A percentile compares a stretch with the other conserved stretches of the same genome.
These are phyloP conservation scores for Sporothrix humicola DNA, from an alignment of 2,329 filamentous ascomycete genomes.

Conservation along the genomic window DNA sequence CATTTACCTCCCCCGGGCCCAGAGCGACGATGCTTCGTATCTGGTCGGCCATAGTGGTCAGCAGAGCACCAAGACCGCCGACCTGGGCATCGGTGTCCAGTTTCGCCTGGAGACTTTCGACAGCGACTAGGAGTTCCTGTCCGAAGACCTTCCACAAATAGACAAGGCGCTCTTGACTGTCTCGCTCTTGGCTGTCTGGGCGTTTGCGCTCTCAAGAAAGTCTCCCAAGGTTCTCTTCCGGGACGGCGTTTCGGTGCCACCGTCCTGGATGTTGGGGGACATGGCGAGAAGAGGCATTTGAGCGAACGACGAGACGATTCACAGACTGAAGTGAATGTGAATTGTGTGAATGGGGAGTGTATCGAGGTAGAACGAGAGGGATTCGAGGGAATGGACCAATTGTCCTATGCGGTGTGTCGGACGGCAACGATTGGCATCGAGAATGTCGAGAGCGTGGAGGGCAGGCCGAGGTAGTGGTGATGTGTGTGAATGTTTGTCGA, in stretches of 20 bases:
- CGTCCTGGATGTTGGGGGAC: slow-evolving; percentile 56
- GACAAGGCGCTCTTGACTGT: no score
- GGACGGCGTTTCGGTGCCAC: slow-evolving; percentile 46
- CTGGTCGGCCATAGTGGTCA: no score
- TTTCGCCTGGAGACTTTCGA: no score
- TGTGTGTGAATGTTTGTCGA: background rate
- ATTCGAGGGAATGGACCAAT: background rate
- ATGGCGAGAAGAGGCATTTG: slow-evolving; percentile 57
- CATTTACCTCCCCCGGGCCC: no score
- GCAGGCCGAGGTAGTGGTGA: background rate
- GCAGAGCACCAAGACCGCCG: no score
- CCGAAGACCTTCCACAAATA: no score
- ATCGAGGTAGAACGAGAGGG: background rate
- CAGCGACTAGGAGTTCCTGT: no score
- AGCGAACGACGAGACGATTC: background rate
- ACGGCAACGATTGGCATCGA: background rate
- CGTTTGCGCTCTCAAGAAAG: slow-evolving; percentile 44
- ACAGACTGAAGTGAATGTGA: background rate
- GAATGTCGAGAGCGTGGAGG: background rate
- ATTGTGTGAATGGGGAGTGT: background rate
- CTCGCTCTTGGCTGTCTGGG: slow-evolving; percentile 6
- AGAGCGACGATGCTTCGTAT: no score
- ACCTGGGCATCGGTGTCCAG: no score
- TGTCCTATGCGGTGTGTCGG: slow-evolving; percentile 3
- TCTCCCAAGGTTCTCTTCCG: slow-evolving; percentile 57